Conservation (phyloP, 2,329 filamentous ascomycete genomes). For the Ophiostoma sp. region DNA sequence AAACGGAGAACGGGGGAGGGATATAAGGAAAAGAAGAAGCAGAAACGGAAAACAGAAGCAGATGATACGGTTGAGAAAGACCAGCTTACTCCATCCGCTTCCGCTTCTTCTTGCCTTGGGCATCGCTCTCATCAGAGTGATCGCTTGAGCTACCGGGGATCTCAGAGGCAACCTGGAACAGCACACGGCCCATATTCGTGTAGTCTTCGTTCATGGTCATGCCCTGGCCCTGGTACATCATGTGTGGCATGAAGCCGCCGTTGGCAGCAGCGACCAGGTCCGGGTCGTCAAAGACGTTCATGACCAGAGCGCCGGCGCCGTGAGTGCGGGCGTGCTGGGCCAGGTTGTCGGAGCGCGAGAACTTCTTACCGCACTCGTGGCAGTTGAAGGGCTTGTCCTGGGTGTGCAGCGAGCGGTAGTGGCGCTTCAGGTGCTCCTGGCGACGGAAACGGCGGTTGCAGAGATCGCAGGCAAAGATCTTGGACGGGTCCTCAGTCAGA, state of each 20-base stretch:
- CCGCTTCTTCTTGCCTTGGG: constrained; percentile 66
- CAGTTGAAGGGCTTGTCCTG: constrained; percentile 99
- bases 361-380: constrained; percentile 97
- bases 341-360: constrained; percentile 95
- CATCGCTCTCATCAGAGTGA: constrained; percentile 48
- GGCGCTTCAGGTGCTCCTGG: constrained; percentile 96
- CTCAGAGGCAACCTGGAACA: constrained; percentile 75
- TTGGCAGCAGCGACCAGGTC: constrained; percentile 42
- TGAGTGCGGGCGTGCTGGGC: constrained; percentile 94
- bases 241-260: constrained; percentile 28
- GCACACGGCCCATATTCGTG: constrained; percentile 59
- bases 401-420: constrained; percentile 96
- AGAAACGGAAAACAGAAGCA: background rate
- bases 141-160: constrained; percentile 61
- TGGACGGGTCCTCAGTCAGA: constrained; percentile 91
- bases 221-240: constrained; percentile 36
- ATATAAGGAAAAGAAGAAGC: background rate
- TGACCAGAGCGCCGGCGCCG: constrained; percentile 80
- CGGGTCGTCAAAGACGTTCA: constrained; percentile 75
- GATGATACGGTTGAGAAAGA: background rate
- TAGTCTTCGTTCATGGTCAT: constrained; percentile 25
- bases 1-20: background rate
- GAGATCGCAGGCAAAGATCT: constrained; percentile 94
- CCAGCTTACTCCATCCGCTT: constrained; percentile 60
- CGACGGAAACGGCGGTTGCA: constrained; percentile 97